phyloP scores from a whole-genome alignment of 768 basidiomycete species.

The Lanmaoa pseudosensibilis region DNA sequence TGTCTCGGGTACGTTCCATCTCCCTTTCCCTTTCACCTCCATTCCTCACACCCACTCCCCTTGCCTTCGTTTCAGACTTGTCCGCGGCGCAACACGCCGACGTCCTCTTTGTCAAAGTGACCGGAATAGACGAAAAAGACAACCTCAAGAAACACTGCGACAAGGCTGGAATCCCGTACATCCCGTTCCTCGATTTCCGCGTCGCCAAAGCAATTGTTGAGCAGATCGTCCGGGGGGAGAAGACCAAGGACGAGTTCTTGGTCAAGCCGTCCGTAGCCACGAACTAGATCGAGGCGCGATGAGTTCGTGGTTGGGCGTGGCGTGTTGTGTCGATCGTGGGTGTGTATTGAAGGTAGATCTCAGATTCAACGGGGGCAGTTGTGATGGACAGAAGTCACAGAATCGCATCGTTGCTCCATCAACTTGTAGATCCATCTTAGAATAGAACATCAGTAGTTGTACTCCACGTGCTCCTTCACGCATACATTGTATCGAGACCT shows the following conservation, averaged over 20 bases:
- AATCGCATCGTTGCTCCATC: not conserved
- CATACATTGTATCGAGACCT: not conserved
- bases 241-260: conserved; percentile 22
- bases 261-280: conserved; percentile 1
- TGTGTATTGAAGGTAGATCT: not conserved
- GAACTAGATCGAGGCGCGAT: not conserved
- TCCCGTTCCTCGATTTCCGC: conserved; percentile 73
- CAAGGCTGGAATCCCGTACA: conserved; percentile 73
- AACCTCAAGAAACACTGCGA: conserved; percentile 85
- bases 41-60: no score
- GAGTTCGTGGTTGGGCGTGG: not conserved
- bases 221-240: conserved; percentile 70
- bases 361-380: not conserved
- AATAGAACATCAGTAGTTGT: not conserved
- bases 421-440: not conserved
- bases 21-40: not conserved
- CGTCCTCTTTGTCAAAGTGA: conserved; percentile 90
- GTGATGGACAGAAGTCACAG: not conserved
- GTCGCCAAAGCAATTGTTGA: conserved; percentile 59
- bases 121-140: conserved; percentile 67
- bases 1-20: conserved; percentile 69
- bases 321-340: not conserved
- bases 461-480: no score
- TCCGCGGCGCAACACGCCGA: conserved; percentile 93
- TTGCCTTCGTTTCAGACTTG: conserved; percentile 56